Evolutionary conservation across 768 basidiomycete genomes (phyloP), one percentile per base, ranked within the genome.

Genomic region (Collybiopsis luxurians): DNA sequence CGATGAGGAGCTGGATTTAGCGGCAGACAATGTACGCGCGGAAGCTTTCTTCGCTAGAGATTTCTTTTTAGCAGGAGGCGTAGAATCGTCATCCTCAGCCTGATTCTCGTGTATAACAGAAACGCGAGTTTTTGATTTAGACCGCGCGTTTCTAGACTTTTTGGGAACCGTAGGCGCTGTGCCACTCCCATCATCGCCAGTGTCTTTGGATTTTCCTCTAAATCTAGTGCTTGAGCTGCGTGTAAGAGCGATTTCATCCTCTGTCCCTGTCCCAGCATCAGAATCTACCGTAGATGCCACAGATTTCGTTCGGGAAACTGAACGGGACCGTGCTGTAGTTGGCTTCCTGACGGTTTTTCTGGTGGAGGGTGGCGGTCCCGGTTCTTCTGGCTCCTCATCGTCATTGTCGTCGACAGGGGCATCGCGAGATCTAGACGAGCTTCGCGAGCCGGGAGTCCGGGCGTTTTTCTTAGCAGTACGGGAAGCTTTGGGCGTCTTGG

Each of bases 401-500:
- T 38, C 47, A 23, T 34, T 28, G 21, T 15, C n/a, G 12, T 19
- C 34, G 23, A 47, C 36, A 3, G 56, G n/a, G 10, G 17, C 28
- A 24, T 30, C 26, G 2, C 42, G 50, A 13, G 57, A 12, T 39
- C n/a, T 46, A 15, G 49, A 60, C 12, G 39, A 39, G 30, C 53
- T 52, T 21, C 51, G 59, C 10, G 49, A 36, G 17, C 58, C 28
- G 23, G 61, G 61, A 12, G 60, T 61, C 31, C 56, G 55, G 40
- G 59, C 68, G 69, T 45, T 60, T 61, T 43, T 73, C 69, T 26
- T 71, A 67, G 1, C 63, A 67, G 51, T 56, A 45, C 19, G 60
- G 59, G 40, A 42, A 40, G 28, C 57, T 49, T 45, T 59, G 53
- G 27, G 55, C 62, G 30, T 73, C 71, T 30, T 72, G 67, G 1